Evolutionary conservation across 1,139 yeast species (phyloP).

Genomic region (Debaryomyces subglobosus): DNA sequence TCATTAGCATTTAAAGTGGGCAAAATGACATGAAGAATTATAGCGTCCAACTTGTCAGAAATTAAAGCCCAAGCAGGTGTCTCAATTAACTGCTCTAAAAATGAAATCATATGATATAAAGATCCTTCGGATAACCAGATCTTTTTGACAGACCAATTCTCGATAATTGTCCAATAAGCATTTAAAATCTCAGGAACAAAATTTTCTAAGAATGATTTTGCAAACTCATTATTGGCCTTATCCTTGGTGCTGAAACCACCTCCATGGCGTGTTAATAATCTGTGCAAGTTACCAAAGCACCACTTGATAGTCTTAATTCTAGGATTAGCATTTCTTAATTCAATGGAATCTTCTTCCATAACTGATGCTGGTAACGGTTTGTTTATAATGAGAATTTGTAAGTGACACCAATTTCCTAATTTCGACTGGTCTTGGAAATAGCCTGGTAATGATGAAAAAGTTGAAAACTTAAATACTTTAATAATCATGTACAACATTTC

Average conservation of each 20-base stretch:
- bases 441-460: conserved; percentile 58
- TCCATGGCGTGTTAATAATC: conserved; percentile 60
- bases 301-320: conserved; percentile 69
- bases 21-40: conserved; percentile 60
- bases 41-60: conserved; percentile 58
- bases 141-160: conserved; percentile 58
- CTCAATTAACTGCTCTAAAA: conserved; percentile 62
- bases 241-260: conserved; percentile 47
- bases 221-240: conserved; percentile 42
- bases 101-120: conserved; percentile 62
- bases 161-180: conserved; percentile 61
- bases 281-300: conserved; percentile 70
- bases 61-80: conserved; percentile 58
- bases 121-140: conserved; percentile 64
- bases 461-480: conserved; percentile 66
- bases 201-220: conserved; percentile 47
- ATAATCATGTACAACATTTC: conserved; percentile 63
- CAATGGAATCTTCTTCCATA: conserved; percentile 39
- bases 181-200: conserved; percentile 65
- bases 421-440: conserved; percentile 56
- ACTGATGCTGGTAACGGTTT: conserved; percentile 44
- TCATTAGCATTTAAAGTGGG: conserved; percentile 63
- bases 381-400: conserved; percentile 56
- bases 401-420: conserved; percentile 65
- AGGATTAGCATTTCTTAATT: conserved; percentile 41